Evolutionary conservation across 768 basidiomycete genomes (phyloP), one percentile per base, ranked within the genome.

Genomic region (Amanita fuliginea): DNA sequence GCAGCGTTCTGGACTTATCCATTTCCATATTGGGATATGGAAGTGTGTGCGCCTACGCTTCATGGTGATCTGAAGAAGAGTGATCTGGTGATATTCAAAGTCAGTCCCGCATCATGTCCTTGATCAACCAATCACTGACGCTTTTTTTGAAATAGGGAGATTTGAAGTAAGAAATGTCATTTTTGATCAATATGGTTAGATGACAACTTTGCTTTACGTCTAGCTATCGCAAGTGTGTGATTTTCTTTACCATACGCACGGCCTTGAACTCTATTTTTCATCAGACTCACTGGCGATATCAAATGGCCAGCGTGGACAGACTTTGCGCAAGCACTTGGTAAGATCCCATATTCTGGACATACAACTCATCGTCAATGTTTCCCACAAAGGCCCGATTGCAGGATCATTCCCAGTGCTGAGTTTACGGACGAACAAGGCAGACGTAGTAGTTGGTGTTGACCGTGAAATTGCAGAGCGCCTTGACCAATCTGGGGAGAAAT

Each of bases 351-450:
- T 19, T 32, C 10, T n/a, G 3, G n/a, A 19, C n/a, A 19, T 39
- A 10, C 32, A 5, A 26, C 10, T 4, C 21, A 41, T 39, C 49
- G 2, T 55, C 47, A 40, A 53, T 51, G 40, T 46, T 21, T 30
- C 58, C 32, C 3, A 48, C 46, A 51, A 37, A 83, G 89, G 92
- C 4, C 86, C 88, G 2, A 65, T 97, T 8, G 77, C 79, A 0
- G 86, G 87, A 1, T 68, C 81, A 7, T 87, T 95, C 66, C 84
- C 86, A 0, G 60, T 96, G 6, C 66, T 97, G 21, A 90, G 88
- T 59, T 67, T 97, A 51, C 76, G 95, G 14, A 98, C 95, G 1
- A 90, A 86, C 71, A 99, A 99, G 64, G 95, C 95, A 0, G 93
- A 97, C 59, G 92, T 96, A 2, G 86, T 83, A 5, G 90, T 89